Evolutionary conservation across 1,284 basidiomycete species (phyloP), one percentile per base, ranked within the genome.

Genomic region (Anthracocystis walkeri): DNA sequence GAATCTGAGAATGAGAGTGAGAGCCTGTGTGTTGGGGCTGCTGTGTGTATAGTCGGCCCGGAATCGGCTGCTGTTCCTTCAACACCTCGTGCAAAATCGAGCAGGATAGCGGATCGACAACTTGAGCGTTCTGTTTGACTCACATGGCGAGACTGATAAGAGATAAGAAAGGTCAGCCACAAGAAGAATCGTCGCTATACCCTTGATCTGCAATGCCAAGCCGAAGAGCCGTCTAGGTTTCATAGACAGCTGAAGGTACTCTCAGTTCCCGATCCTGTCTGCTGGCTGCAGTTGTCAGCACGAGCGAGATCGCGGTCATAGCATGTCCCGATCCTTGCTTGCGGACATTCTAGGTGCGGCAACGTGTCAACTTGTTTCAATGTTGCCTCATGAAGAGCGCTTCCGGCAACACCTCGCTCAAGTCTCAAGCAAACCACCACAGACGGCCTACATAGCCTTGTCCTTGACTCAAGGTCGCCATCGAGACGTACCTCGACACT

Each of bases 211-310:
- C 10, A 12, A 2, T 18, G 25, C 25, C 25, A 27, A 46, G 45
- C 45, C 45, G 45, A 48, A 48, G 46, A 48, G 46, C 46, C 46
- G 48, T 49, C 29, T n/a, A 20, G 25, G 14, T 29, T 48, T 29
- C 27, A 7, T 29, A 18, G 2, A 31, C 46, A 48, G 46, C 46
- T 29, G 16, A 27, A 48, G 27, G 31, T 18, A 27, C 46, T 48
- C 27, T 18, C 25, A 46, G 14, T 27, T 14, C 45, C 45, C 27
- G 20, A 11, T 16, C 35, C 35, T 38, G 14, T 38, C 35, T 38
- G 16, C 16, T 14, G 35, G 3, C 10, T 38, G 35, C 12, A 3
- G 48, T 6, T 12, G 18, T 20, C 7, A 49, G 18, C 48, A 11
- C 29, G 25, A 33, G 7, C n/a, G 3, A 20, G 27, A 31, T 49